Base-by-base conservation (phyloP, 2,329 filamentous ascomycete genomes). In the Teratosphaeria nubilosa region DNA sequence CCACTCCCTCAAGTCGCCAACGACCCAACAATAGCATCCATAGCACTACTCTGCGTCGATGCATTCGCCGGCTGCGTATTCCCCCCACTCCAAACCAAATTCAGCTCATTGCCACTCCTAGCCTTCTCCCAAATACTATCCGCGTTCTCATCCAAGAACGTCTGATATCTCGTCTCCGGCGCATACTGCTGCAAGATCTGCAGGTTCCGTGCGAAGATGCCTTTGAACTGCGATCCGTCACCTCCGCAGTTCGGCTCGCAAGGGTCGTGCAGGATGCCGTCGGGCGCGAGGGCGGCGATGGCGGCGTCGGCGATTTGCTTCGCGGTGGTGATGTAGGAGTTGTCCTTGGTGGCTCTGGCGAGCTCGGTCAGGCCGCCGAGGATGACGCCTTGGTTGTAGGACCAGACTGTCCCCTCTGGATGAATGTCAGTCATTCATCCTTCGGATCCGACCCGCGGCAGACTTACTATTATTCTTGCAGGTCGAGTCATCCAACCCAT, bases 131-230 rank as follows among this genome's bases (percentile, higher is more conserved):
- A 90, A 59, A 90, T 83, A 51, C 79, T 80, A 61, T 86, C 74
- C 10, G 86, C 86, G 59, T 87, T 89, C 30, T 70, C 74, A 53
- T 78, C 69, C 58, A 90, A 80, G 57, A 85, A 84, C 1, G 56
- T 58, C 16, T 60, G 73, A 66, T 84, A 86, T 10, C 69, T 69
- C 2, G 75, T 69, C 41, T 80, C 73, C 0, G 81, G 80, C 1
- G 77, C 78, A 2, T 72, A 79, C 0, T 72, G 66, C 24, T 86
- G 76, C 34, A 90, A 71, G 57, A 81, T 79, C 34, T 78, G 76
- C 22, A 90, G 73, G 66, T 87, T 87, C 22, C 85, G 79, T 16
- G 82, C 77, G 62, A 89, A 88, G 37, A 89, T 76, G 3, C 87
- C 87, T 71, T 90, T 90, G 78, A 90, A 90, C 66, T 87, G 83